Evolutionary conservation across 441 rosid species (phyloP).

Genomic region (Gossypium gossypioides): DNA sequence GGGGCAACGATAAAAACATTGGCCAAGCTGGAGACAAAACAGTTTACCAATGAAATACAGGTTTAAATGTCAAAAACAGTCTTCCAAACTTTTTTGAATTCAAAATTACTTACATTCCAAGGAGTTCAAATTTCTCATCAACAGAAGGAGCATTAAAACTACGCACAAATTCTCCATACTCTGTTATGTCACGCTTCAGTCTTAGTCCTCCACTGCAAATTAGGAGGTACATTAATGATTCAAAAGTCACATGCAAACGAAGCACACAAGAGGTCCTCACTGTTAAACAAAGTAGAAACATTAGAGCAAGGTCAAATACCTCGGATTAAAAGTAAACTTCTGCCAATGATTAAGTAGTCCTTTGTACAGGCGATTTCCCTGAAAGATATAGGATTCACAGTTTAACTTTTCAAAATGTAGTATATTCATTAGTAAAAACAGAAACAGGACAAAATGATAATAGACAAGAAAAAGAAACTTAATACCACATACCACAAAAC

Average conservation of each 20-base stretch:
- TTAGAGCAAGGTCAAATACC: conserved; percentile 34
- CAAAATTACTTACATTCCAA: conserved; percentile 68
- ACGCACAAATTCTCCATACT: conserved; percentile 80
- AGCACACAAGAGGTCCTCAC: not conserved
- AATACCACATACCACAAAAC: not conserved
- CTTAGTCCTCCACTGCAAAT: conserved; percentile 80
- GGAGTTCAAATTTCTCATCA: conserved; percentile 90
- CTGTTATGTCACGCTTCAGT: conserved; percentile 91
- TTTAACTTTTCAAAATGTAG: conserved; percentile 5
- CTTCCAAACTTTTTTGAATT: not conserved
- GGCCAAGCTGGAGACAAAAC: conserved; percentile 57
- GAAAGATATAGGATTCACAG: conserved; percentile 19
- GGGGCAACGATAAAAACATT: conserved; percentile 94
- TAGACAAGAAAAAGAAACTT: not conserved
- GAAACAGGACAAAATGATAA: not conserved
- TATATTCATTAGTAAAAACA: not conserved
- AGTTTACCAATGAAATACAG: conserved; percentile 9
- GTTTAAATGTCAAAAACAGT: not conserved
- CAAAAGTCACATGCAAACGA: conserved; percentile 5
- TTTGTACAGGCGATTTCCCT: conserved; percentile 87
- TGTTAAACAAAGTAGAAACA: conserved; percentile 1
- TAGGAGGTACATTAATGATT: not conserved
- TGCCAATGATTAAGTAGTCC: conserved; percentile 92
- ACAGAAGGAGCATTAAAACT: conserved; percentile 82
- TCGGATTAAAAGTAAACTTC: conserved; percentile 92